phyloP scores from a whole-genome alignment of 1,284 basidiomycete species.

The Psilocybe mexicana region DNA sequence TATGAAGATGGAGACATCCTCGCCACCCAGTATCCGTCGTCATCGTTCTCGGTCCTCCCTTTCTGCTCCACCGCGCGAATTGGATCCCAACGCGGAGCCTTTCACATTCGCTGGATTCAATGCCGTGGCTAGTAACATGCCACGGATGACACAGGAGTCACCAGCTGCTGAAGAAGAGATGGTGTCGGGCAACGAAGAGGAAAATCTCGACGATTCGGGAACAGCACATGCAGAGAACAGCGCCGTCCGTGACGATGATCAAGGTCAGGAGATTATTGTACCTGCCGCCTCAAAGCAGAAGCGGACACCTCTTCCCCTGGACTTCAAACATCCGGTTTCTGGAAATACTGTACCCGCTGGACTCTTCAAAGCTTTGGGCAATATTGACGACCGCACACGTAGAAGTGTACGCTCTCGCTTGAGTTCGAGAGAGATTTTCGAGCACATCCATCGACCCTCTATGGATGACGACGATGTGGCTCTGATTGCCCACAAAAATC shows the following conservation, averaged over 20 bases:
- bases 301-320: slow-evolving; percentile 76
- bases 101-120: slow-evolving; percentile 66
- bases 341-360: slow-evolving; percentile 80
- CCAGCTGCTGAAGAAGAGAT: not conserved
- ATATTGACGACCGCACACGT: slow-evolving; percentile 62
- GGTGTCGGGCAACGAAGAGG: slow-evolving; percentile 13
- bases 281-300: slow-evolving; percentile 47
- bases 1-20: slow-evolving; percentile 42
- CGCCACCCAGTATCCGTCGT: slow-evolving; percentile 47
- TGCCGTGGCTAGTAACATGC: slow-evolving; percentile 35
- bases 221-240: slow-evolving; percentile 25
- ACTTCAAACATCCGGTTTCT: slow-evolving; percentile 74
- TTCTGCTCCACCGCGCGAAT: slow-evolving; percentile 29
- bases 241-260: slow-evolving; percentile 9
- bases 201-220: slow-evolving; percentile 27
- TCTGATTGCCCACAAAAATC: slow-evolving; percentile 57
- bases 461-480: slow-evolving; percentile 74
- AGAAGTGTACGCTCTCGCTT: slow-evolving; percentile 71
- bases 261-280: slow-evolving; percentile 13
- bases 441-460: slow-evolving; percentile 65
- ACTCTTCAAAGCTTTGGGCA: slow-evolving; percentile 75
- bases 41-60: slow-evolving; percentile 20
- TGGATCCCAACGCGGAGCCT: slow-evolving; percentile 57
- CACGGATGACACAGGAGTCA: slow-evolving; percentile 31
- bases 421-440: slow-evolving; percentile 59